A percentile compares a stretch with the other conserved stretches of the same genome.
Conservation (phyloP, 768 basidiomycete genomes). For the Mycena vulgaris region DNA sequence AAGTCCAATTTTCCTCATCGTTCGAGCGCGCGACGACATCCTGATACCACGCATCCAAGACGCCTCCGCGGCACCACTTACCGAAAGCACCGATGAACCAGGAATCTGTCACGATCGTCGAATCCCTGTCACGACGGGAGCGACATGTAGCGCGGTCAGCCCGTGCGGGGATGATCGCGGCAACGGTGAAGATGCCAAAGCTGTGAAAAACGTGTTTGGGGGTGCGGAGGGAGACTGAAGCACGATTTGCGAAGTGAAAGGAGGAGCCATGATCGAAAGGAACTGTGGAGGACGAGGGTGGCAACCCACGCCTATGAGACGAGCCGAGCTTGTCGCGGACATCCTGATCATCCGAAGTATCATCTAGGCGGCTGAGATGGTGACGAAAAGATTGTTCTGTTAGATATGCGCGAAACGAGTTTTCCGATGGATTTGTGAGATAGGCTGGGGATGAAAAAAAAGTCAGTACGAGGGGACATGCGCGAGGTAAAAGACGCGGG, state of each 20-base stretch:
- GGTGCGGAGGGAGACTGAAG: conserved; percentile 92
- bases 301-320: conserved; percentile 43
- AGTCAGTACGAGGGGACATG: conserved; percentile 28
- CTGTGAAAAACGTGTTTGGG: conserved; percentile 90
- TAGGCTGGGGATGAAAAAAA: conserved; percentile 72
- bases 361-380: conserved; percentile 90
- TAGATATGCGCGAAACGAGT: conserved; percentile 93
- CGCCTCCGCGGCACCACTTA: conserved; percentile 90
- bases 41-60: conserved; percentile 86
- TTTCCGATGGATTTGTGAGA: conserved; percentile 94
- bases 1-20: conserved; percentile 82
- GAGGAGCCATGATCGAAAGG: conserved; percentile 59
- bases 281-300: conserved; percentile 43
- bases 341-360: conserved; percentile 66
- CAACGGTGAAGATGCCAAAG: conserved; percentile 91
- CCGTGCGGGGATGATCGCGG: conserved; percentile 74
- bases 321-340: conserved; percentile 46
- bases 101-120: conserved; percentile 75
- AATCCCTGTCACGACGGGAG: conserved; percentile 58
- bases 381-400: conserved; percentile 98
- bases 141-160: conserved; percentile 41
- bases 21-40: conserved; percentile 75
- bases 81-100: conserved; percentile 96
- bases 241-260: conserved; percentile 93
- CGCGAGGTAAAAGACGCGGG: neutral